Evolutionary conservation across 2,329 filamentous ascomycete species (phyloP).

Genomic region (Talaromyces marneffei): DNA sequence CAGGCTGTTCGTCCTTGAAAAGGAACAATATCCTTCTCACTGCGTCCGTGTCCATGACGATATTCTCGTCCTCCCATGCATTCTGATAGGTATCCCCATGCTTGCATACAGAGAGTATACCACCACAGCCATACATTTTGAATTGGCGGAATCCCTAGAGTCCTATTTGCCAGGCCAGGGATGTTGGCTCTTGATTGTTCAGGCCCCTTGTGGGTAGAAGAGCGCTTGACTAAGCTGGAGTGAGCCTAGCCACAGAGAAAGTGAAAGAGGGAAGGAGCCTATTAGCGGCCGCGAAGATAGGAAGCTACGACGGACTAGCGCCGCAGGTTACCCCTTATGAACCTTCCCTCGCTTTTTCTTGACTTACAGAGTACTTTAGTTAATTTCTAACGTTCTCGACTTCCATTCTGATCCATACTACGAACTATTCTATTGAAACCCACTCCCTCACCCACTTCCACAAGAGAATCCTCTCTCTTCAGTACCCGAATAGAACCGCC

Average conservation of each 20-base stretch:
- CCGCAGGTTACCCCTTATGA: slow-evolving; percentile 8
- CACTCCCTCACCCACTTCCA: not conserved
- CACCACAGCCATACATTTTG: not conserved
- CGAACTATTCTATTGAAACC: not conserved
- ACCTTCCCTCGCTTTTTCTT: slow-evolving; percentile 1
- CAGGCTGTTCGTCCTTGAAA: not conserved
- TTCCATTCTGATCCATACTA: not conserved
- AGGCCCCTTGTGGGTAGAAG: not conserved
- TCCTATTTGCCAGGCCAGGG: not conserved
- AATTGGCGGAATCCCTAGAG: not conserved
- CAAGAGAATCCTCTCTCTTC: not conserved
- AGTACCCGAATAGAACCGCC: not conserved
- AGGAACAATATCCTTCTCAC: not conserved
- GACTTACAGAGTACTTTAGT: not conserved
- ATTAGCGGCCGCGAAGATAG: not conserved
- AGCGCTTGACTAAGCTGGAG: not conserved
- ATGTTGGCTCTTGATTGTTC: not conserved
- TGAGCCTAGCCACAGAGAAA: not conserved
- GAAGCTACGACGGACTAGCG: not conserved
- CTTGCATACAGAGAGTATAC: not conserved
- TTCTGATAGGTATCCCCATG: not conserved
- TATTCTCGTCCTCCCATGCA: not conserved
- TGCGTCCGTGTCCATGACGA: not conserved
- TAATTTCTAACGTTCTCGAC: not conserved
- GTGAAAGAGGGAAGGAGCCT: not conserved